Base-by-base conservation (phyloP, 768 basidiomycete genomes). In the Erythrobasidium yunnanense region DNA sequence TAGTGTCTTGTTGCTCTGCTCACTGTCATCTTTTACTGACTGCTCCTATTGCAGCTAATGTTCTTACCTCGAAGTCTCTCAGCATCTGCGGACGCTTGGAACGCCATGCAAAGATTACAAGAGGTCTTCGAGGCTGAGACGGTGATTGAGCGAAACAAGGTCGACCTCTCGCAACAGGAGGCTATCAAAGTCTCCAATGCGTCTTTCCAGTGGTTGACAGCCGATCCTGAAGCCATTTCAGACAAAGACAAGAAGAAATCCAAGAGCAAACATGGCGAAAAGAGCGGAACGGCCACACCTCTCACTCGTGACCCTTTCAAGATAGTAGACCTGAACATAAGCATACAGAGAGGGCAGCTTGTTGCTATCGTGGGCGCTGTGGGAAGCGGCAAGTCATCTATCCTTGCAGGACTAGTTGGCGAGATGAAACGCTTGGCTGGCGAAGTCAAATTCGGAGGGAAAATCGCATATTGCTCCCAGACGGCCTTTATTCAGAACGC, bases 301-400 rank as follows among this genome's bases (percentile, higher is more conserved):
- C 30, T 72, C 69, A 69, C 73, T 69, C 70, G 77, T 75, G 73
- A 77, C 75, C 73, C 81, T n/a, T 92, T 92, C 78, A 81, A 82
- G 71, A 74, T 93, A 55, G 77, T 77, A 7, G 79, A 85, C 66
- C 75, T 93, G 67, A 80, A 82, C 67, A 72, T 96, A 66, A 76
- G 77, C 15, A 83, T 95, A 53, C 85, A 87, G 1, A 78, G 83
- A 0, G 90, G 90, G 0, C 80, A 87, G 71, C 80, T 93, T 7
- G 82, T 86, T 4, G 91, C 89, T 0, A 83, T 96, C 45, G 86
- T 8, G 84, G 93, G 93, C 17, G 84, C 87, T 23, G 91, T 96
- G 23, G 92, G 91, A 8, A 83, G 84, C 46, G 92, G 93, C 58
- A 97, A 97, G 63, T 76, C 70, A 4, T 69, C 54, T 15, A 23